A percentile compares a stretch with the other conserved stretches of the same genome.
Evolutionary conservation across 2,329 filamentous ascomycete species (phyloP).

Genomic region (Cordyceps sp.): DNA sequence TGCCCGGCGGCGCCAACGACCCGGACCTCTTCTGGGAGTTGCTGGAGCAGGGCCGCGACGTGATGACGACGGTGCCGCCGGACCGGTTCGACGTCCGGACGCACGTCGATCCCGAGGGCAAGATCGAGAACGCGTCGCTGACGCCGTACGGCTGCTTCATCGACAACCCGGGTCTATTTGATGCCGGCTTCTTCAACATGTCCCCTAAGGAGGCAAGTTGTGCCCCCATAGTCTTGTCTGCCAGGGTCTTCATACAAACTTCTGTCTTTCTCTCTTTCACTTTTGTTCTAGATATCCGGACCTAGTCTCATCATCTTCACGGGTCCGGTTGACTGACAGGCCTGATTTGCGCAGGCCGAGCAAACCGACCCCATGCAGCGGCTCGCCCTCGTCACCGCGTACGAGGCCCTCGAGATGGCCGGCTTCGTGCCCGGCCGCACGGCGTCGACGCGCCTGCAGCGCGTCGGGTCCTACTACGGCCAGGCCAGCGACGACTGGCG

Average conservation of each 20-base stretch:
- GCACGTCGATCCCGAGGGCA: constrained; percentile 24
- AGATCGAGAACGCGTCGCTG: constrained; percentile 19
- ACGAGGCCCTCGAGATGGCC: constrained; percentile 35
- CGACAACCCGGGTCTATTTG: constrained; percentile 28
- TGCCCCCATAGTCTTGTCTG: no score
- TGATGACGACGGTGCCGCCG: background rate
- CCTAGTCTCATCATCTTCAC: no score
- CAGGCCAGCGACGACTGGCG: constrained; percentile 2
- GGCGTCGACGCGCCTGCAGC: background rate
- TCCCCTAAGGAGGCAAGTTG: background rate
- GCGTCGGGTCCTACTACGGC: no score
- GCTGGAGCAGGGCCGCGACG: background rate
- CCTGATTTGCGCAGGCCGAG: no score
- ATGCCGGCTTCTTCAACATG: constrained; percentile 35
- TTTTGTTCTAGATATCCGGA: no score
- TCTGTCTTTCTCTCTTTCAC: no score
- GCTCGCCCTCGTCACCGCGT: constrained; percentile 32
- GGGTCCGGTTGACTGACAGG: no score
- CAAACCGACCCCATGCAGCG: constrained; percentile 38
- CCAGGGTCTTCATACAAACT: no score
- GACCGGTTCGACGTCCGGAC: constrained; percentile 7
- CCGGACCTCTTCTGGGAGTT: background rate
- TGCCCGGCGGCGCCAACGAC: background rate
- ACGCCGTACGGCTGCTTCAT: constrained; percentile 21
- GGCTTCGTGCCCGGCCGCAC: constrained; percentile 19